Conservation (phyloP, 495 filamentous ascomycete species). For the Penicillium crystallinum region DNA sequence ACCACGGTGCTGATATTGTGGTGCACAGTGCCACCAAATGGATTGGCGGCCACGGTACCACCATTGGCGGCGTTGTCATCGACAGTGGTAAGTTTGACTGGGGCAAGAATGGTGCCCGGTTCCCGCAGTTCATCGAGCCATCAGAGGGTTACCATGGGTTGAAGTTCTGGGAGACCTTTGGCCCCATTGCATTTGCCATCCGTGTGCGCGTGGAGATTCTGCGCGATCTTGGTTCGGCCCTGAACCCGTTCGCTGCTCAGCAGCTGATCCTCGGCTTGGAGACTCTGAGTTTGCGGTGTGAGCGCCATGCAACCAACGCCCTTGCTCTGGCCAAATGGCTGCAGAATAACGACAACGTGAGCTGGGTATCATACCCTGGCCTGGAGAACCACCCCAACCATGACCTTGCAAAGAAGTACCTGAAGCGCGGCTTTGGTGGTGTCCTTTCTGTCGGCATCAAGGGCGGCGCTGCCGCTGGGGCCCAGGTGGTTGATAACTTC, state of each 20-base stretch:
- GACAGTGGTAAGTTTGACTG: constrained; percentile 97
- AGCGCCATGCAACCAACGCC: constrained; percentile 85
- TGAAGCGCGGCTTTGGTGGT: constrained; percentile 83
- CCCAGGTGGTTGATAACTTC: constrained; percentile 86
- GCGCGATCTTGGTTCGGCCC: constrained; percentile 73
- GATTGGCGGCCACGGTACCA: constrained; percentile 98
- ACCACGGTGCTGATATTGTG: constrained; percentile 90
- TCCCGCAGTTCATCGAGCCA: constrained; percentile 92
- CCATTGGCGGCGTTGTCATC: constrained; percentile 83
- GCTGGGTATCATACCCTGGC: constrained; percentile 93
- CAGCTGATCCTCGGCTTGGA: constrained; percentile 87
- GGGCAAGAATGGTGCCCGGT: constrained; percentile 80
- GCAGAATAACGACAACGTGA: constrained; percentile 73
- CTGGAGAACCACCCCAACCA: constrained; percentile 78
- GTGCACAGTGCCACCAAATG: constrained; percentile 97
- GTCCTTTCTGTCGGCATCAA: constrained; percentile 92
- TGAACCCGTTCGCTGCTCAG: constrained; percentile 96
- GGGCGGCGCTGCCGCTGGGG: constrained; percentile 75
- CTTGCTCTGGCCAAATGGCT: constrained; percentile 79
- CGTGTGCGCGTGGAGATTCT: constrained; percentile 81
- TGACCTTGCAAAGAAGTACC: constrained; percentile 80
- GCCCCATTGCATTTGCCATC: constrained; percentile 76
- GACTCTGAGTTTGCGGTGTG: constrained; percentile 79
- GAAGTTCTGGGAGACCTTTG: constrained; percentile 97
- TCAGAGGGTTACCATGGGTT: constrained; percentile 92